Evolutionary conservation across 2,329 filamentous ascomycete genomes (phyloP).

Genomic region (Fusarium pseudocircinatum): DNA sequence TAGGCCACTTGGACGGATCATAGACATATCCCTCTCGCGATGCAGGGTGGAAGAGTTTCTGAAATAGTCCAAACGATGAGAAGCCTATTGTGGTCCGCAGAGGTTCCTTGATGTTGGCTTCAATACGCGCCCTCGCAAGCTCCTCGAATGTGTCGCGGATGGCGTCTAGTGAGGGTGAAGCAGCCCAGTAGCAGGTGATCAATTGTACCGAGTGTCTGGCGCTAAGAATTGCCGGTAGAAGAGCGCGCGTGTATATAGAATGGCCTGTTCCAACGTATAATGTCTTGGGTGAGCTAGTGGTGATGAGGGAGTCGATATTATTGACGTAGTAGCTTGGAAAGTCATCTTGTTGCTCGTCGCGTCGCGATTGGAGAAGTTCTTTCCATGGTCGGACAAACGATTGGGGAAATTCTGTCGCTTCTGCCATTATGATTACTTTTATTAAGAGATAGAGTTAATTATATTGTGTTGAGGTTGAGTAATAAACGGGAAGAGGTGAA

Average conservation of each 20-base stretch:
- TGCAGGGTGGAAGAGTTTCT: constrained; percentile 80
- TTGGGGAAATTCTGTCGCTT: constrained; percentile 45
- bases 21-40: constrained; percentile 71
- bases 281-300: constrained; percentile 56
- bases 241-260: constrained; percentile 62
- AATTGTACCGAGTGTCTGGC: constrained; percentile 75
- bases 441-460: neutral
- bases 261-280: constrained; percentile 68
- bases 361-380: constrained; percentile 45
- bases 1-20: constrained; percentile 65
- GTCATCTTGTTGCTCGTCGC: constrained; percentile 51
- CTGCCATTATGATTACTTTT: constrained; percentile 4
- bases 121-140: constrained; percentile 60
- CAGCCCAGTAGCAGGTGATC: constrained; percentile 85
- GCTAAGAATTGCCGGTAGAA: constrained; percentile 69
- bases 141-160: constrained; percentile 66
- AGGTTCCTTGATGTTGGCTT: constrained; percentile 34
- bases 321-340: constrained; percentile 60
- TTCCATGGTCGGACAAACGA: constrained; percentile 53
- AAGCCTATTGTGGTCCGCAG: constrained; percentile 78
- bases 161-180: constrained; percentile 67
- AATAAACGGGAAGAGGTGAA: neutral
- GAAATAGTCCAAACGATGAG: constrained; percentile 75
- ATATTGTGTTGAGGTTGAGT: neutral
- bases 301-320: constrained; percentile 58